Evolutionary conservation across 176 grass and related monocot genomes (phyloP).

Genomic region (Juncus inflexus): DNA sequence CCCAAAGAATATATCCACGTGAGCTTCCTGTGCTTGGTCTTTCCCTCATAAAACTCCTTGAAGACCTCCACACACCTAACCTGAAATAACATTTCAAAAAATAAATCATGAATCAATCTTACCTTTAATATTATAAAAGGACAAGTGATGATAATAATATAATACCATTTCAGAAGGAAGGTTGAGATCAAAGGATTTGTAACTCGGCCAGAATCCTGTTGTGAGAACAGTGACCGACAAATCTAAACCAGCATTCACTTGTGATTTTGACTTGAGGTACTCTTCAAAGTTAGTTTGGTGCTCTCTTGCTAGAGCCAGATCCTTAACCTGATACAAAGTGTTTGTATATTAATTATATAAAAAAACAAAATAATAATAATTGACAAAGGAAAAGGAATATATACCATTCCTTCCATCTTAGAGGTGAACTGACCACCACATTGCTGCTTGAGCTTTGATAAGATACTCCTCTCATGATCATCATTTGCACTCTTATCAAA

Average conservation of each 20-base stretch:
- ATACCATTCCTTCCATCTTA: conserved; percentile 96
- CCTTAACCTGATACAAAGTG: conserved; percentile 45
- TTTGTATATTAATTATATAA: neutral
- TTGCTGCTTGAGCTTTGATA: conserved; percentile 96
- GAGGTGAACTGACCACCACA: conserved; percentile 94
- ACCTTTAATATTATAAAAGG: neutral
- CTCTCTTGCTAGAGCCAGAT: conserved; percentile 74
- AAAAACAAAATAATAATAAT: neutral
- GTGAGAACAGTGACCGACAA: conserved; percentile 85
- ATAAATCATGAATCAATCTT: neutral
- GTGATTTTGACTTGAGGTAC: conserved; percentile 41
- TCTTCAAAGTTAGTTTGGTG: conserved; percentile 86
- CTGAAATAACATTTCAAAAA: conserved; percentile 38
- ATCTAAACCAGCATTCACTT: conserved; percentile 73
- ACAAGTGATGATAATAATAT: conserved; percentile 2
- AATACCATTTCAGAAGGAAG: conserved; percentile 96
- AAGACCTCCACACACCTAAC: conserved; percentile 95
- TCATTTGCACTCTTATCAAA: conserved; percentile 98
- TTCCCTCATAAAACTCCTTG: conserved; percentile 85
- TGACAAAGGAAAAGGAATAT: neutral
- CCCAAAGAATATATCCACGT: conserved; percentile 99
- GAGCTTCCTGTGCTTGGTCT: conserved; percentile 90
- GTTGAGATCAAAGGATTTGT: conserved; percentile 95
- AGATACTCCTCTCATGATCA: conserved; percentile 95
- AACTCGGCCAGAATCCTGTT: conserved; percentile 98